These are phyloP conservation scores for Venustampulla echinocandica DNA, from an alignment of 495 filamentous ascomycete genomes.

Conservation along the genomic window DNA sequence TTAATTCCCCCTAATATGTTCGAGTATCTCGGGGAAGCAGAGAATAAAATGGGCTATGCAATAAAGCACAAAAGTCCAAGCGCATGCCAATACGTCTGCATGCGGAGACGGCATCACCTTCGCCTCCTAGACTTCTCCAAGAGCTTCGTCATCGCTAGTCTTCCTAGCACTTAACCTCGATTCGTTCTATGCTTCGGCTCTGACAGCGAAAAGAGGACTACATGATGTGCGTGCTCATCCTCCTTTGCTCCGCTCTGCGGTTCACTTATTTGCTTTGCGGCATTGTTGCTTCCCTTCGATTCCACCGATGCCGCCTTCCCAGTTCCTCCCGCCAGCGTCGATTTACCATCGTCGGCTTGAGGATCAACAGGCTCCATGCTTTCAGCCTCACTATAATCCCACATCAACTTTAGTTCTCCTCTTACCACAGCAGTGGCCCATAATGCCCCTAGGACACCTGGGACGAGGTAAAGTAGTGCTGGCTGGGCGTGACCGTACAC, in stretches of 20 bases:
- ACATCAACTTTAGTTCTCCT: slow-evolving; percentile 66
- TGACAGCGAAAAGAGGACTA: slow-evolving; percentile 20
- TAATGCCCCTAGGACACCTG: slow-evolving; percentile 63
- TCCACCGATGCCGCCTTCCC: slow-evolving; percentile 12
- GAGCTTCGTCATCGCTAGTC: no score
- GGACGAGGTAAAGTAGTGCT: slow-evolving; percentile 87
- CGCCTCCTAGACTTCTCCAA: no score
- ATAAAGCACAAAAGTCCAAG: no score
- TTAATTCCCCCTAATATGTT: no score
- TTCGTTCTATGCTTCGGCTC: slow-evolving; percentile 6
- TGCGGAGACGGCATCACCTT: no score
- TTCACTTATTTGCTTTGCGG: slow-evolving; percentile 6
- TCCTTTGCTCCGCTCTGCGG: slow-evolving; percentile 14
- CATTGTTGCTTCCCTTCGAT: slow-evolving; percentile 4
- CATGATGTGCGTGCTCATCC: slow-evolving; percentile 24
- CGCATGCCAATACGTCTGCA: no score
- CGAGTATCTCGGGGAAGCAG: no score
- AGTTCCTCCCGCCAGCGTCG: slow-evolving; percentile 7
- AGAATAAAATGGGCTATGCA: no score
- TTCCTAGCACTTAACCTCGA: no score
- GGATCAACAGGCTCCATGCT: slow-evolving; percentile 24
- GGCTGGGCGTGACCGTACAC: slow-evolving; percentile 77
- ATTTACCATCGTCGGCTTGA: neutral
- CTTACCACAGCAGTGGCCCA: slow-evolving; percentile 71
- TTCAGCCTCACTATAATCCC: slow-evolving; percentile 72